Evolutionary conservation across 495 filamentous ascomycete species (phyloP).

Genomic region (Daldinia childiae): DNA sequence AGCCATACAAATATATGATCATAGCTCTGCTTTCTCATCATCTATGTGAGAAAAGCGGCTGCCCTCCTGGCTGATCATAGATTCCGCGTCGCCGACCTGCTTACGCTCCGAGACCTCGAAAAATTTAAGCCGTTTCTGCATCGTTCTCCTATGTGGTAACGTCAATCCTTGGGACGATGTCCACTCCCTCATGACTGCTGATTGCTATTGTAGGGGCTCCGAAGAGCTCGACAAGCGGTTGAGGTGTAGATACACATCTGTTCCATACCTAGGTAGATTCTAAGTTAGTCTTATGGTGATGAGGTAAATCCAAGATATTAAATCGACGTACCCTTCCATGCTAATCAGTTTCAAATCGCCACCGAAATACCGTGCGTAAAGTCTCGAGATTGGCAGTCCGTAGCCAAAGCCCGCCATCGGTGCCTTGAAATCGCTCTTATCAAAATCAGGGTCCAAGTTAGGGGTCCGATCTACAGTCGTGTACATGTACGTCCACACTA

Average conservation of each 20-base stretch:
- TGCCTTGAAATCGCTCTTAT: constrained; percentile 99
- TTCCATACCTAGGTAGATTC: constrained; percentile 82
- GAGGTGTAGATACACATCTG: constrained; percentile 97
- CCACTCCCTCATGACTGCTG: constrained; percentile 90
- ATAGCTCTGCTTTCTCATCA: constrained; percentile 35
- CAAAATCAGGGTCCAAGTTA: constrained; percentile 94
- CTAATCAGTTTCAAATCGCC: constrained; percentile 97
- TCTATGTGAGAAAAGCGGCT: constrained; percentile 22
- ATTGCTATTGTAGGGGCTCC: constrained; percentile 97
- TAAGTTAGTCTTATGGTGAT: constrained; percentile 15
- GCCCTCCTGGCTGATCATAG: constrained; percentile 63
- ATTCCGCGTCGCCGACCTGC: constrained; percentile 87
- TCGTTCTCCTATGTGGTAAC: constrained; percentile 67
- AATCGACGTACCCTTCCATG: constrained; percentile 90
- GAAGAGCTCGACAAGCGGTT: constrained; percentile 95
- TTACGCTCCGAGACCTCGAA: constrained; percentile 81
- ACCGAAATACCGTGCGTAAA: constrained; percentile 97
- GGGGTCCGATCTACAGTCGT: constrained; percentile 97
- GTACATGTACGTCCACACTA: constrained; percentile 99
- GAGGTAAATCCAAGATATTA: not conserved
- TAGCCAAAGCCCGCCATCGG: constrained; percentile 99
- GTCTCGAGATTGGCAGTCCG: constrained; percentile 87
- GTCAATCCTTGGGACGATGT: constrained; percentile 86
- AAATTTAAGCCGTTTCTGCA: constrained; percentile 65
- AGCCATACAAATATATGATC: constrained; percentile 4